Conservation (phyloP, 148 eudicot species). For the Suaeda aralocaspica region DNA sequence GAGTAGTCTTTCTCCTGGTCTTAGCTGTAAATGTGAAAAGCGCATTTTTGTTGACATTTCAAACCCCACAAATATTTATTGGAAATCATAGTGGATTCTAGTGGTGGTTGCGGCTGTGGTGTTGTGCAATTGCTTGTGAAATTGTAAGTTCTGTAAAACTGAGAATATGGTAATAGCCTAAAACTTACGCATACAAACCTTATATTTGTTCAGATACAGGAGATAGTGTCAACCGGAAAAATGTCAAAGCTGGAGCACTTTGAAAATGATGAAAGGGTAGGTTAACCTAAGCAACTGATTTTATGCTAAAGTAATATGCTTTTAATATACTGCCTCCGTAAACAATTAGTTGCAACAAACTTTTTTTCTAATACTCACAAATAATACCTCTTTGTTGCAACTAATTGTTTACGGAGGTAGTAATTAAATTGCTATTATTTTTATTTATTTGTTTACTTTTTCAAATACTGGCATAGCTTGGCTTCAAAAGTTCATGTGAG, state of each 20-base stretch:
- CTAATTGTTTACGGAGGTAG: too few relatives aligned
- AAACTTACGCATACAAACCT: conserved; percentile 1
- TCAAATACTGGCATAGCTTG: background rate
- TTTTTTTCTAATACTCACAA: too few relatives aligned
- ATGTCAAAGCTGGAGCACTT: conserved; percentile 96
- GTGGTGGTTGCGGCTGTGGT: too few relatives aligned
- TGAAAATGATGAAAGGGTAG: conserved; percentile 89
- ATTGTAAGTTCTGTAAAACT: background rate
- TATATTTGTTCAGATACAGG: conserved; percentile 62
- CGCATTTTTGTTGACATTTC: background rate
- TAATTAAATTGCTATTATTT: background rate
- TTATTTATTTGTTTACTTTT: background rate
- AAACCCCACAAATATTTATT: background rate
- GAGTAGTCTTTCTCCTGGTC: too few relatives aligned
- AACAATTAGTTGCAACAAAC: too few relatives aligned
- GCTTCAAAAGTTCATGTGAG: background rate
- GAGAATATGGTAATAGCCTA: background rate
- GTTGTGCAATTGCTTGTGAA: background rate
- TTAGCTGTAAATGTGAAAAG: too few relatives aligned
- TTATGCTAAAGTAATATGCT: conserved; percentile 4
- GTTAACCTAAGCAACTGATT: background rate
- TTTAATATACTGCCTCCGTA: too few relatives aligned
- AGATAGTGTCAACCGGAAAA: conserved; percentile 82
- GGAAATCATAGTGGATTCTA: background rate
- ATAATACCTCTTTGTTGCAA: too few relatives aligned